phyloP scores from a whole-genome alignment of 129 eudicot genomes.

The Tagetes erecta region DNA sequence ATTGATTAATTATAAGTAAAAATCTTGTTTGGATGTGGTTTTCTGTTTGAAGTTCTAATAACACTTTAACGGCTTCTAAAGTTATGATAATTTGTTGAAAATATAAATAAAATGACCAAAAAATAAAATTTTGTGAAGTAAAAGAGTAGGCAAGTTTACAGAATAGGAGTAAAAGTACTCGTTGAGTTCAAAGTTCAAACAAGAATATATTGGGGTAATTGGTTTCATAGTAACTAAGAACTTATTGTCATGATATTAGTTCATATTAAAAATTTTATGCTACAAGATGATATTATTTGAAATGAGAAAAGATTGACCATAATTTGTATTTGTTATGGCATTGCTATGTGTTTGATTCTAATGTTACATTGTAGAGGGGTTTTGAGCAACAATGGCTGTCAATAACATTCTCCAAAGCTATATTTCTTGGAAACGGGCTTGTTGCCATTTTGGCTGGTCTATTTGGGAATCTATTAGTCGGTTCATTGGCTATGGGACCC shows the following conservation, averaged over 20 bases:
- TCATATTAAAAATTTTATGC: neutral
- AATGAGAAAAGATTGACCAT: neutral
- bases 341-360: conserved; percentile 8
- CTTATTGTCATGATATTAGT: neutral
- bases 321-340: neutral
- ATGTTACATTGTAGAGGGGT: conserved; percentile 65
- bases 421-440: conserved; percentile 96
- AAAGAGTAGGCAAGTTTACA: neutral
- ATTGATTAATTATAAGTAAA: neutral
- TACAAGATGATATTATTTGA: neutral
- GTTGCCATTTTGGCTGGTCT: conserved; percentile 96
- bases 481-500: conserved; percentile 74
- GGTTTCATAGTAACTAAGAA: neutral
- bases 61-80: neutral
- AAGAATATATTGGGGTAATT: neutral
- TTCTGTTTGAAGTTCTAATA: conserved; percentile 1
- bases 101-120: neutral
- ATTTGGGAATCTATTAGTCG: conserved; percentile 87
- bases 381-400: conserved; percentile 99
- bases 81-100: neutral
- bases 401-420: conserved; percentile 90
- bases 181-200: neutral
- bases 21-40: neutral
- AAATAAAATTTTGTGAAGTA: neutral
- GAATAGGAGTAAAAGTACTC: too few relatives aligned